A percentile compares a stretch with the other conserved stretches of the same genome.
Evolutionary conservation across 106 monocot species (phyloP).

Genomic region (Agapanthus africanus): DNA sequence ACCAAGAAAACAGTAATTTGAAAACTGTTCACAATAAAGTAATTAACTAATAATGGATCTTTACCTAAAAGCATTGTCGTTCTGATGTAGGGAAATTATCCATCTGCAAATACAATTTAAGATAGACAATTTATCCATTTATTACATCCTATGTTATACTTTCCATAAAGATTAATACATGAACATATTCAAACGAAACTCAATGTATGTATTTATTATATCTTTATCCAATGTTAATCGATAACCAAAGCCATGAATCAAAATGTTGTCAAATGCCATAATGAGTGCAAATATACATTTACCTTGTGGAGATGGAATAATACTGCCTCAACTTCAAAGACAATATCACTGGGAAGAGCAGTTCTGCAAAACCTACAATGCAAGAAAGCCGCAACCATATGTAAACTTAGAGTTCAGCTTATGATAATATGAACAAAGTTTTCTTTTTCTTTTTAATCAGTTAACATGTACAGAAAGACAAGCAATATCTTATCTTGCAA

Average conservation of each 20-base stretch:
- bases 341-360: conserved; percentile 33
- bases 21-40: too few relatives aligned
- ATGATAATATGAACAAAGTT: too few relatives aligned
- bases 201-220: neutral
- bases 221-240: neutral
- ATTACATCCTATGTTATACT: neutral
- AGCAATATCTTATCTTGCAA: too few relatives aligned
- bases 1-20: too few relatives aligned
- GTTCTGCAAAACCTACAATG: conserved; percentile 23
- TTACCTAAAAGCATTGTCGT: neutral
- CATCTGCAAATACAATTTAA: neutral
- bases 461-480: too few relatives aligned
- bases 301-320: conserved; percentile 45
- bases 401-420: neutral
- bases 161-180: too few relatives aligned
- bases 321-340: conserved; percentile 30
- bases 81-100: neutral
- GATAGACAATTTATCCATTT: neutral
- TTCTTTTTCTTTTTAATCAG: too few relatives aligned
- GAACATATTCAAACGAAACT: too few relatives aligned
- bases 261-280: neutral
- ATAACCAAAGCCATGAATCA: neutral
- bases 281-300: neutral
- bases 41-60: too few relatives aligned
- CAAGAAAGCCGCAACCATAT: neutral